Evolutionary conservation across 2,329 filamentous ascomycete genomes (phyloP), one percentile per base, ranked within the genome.

Genomic region (Ceratocystis destructans): DNA sequence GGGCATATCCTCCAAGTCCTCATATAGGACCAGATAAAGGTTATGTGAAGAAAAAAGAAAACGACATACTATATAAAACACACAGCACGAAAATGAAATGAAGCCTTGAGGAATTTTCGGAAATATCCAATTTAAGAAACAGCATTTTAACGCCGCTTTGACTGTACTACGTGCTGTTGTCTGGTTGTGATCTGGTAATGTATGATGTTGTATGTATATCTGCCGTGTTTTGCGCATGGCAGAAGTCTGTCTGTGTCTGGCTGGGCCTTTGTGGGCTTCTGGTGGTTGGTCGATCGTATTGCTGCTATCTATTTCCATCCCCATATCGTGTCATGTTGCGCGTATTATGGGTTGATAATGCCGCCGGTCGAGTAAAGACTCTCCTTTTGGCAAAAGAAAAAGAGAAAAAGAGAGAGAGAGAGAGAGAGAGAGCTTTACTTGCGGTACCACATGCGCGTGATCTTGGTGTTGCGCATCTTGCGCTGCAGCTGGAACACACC

Each of bases 401-500:
- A 28, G 15, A 31, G 3, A 28, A 28, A 28, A 28, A 28, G 3
- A 28, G 22, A 22, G 22, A 22, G 22, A 22, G 22, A 28, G 28
- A 28, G 28, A 28, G 28, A 28, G 28, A 20, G 22, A 57, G 53
- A 41, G 45, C 2, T 66, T 72, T 79, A 84, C 76, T 82, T 80
- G 72, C 82, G 76, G 73, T 83, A 83, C 82, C 82, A 84, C 77
- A 82, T 82, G 64, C 80, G 73, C 28, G 78, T 80, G 68, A 82
- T 82, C 72, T 77, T 77, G 66, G 80, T 82, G 70, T 81, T 77
- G 64, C 87, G 79, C 81, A 90, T 88, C 81, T 90, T 90, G 75
- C 85, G 85, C 77, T 90, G 87, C 67, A 90, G 75, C 75, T 88
- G 85, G 76, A 91, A 88, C 72, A 90, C 86, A 8, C 66, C 64